Percentiles rank a stretch among this genome's conserved stretches.
phyloP scores from a whole-genome alignment of 2,329 filamentous ascomycete species.

The Diaporthe sp. region DNA sequence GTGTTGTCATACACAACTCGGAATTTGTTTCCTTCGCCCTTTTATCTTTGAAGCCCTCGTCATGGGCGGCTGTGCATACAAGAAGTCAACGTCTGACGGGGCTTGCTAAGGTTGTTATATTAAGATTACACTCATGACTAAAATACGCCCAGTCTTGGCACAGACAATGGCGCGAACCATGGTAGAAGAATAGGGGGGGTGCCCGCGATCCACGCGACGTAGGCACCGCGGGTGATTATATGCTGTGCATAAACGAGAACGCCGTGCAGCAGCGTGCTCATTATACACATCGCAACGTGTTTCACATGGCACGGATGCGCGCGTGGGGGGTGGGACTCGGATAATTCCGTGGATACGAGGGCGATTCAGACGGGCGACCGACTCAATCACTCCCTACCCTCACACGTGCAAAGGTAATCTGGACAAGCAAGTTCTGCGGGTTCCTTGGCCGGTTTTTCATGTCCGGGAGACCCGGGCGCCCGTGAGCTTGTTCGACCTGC shows the following conservation, averaged over 20 bases:
- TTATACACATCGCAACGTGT: constrained; percentile 8
- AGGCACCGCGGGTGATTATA: background rate
- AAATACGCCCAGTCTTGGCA: background rate
- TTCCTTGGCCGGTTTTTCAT: background rate
- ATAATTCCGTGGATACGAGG: constrained; percentile 26
- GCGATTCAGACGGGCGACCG: constrained; percentile 12
- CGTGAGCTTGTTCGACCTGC: background rate
- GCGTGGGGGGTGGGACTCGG: constrained; percentile 3
- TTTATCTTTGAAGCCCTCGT: background rate
- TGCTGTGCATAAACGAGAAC: constrained; percentile 10
- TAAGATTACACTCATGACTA: background rate
- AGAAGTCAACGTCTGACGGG: background rate
- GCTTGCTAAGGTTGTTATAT: background rate
- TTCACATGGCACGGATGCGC: constrained; percentile 2
- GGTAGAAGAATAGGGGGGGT: background rate
- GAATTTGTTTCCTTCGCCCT: background rate
- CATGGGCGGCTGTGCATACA: background rate
- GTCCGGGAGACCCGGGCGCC: constrained; percentile 11
- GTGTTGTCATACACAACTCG: background rate
- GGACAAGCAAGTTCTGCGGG: background rate
- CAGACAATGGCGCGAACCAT: background rate
- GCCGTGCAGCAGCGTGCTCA: background rate
- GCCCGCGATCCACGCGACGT: background rate
- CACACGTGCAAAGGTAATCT: background rate
- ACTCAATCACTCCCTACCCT: background rate